Conservation (phyloP, 139 green algal genomes). For the Asterochloris erici region DNA sequence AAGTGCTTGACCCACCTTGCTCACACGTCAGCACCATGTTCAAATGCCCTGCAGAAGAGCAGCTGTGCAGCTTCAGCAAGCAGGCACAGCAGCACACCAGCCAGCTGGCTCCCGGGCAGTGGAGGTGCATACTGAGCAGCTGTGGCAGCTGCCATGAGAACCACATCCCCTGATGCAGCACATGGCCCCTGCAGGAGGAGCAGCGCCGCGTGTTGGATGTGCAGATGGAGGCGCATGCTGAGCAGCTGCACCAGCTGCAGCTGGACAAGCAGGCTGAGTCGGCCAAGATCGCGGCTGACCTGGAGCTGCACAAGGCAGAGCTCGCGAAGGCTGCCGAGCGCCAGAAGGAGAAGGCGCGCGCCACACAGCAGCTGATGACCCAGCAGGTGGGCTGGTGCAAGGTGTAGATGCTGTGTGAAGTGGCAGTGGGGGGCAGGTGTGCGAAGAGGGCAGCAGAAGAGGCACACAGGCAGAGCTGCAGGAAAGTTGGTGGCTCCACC, state of each 20-base stretch:
- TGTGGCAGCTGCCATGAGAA: background rate
- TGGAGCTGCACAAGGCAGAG: conserved; percentile 7
- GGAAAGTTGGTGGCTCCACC: background rate
- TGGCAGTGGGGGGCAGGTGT: background rate
- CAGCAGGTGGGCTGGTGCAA: background rate
- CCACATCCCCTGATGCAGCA: background rate
- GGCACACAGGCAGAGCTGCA: background rate
- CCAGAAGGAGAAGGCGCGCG: background rate
- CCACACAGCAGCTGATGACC: conserved; percentile 1
- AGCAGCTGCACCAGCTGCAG: conserved; percentile 6
- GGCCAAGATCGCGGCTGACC: background rate
- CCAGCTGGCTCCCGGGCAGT: background rate
- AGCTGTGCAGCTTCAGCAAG: background rate
- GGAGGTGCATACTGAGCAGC: background rate
- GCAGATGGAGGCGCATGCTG: background rate
- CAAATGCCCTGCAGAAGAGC: background rate
- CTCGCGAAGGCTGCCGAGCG: background rate
- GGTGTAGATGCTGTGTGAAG: background rate
- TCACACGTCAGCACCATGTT: too few species aligned
- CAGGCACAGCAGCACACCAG: background rate
- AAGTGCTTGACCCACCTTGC: too few species aligned
- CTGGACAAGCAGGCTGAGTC: conserved; percentile 5
- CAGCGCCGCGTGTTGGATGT: background rate
- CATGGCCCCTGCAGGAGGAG: background rate
- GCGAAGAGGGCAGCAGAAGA: background rate